These are phyloP conservation scores for Tulasnella sp. DNA, from an alignment of 768 basidiomycete species.

Conservation along the genomic window DNA sequence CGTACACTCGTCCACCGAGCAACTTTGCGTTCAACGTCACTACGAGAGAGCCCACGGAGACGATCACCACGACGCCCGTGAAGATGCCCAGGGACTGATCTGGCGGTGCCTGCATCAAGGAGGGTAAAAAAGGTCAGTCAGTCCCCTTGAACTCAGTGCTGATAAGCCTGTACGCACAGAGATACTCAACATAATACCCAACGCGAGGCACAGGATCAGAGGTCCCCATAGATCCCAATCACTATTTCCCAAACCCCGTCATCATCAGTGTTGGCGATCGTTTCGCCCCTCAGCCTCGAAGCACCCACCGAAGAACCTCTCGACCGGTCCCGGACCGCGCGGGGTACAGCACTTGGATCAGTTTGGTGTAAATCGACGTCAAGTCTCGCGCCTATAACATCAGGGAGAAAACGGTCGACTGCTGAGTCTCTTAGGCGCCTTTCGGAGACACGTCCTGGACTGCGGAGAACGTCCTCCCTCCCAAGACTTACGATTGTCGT, in stretches of 20 bases:
- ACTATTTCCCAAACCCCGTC: constrained; percentile 27
- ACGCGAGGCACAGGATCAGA: constrained; percentile 63
- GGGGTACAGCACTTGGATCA: constrained; percentile 89
- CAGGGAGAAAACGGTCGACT: not conserved
- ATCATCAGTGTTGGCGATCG: not conserved
- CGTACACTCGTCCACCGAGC: constrained; percentile 54
- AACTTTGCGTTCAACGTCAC: constrained; percentile 92
- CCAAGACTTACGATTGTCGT: constrained; percentile 62
- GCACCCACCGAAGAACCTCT: constrained; percentile 63
- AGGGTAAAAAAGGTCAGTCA: not conserved
- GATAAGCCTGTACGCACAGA: constrained; percentile 37
- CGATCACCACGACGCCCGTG: constrained; percentile 87
- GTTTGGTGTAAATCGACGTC: constrained; percentile 80
- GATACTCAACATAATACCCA: constrained; percentile 76
- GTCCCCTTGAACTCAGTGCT: not conserved
- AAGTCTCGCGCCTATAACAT: constrained; percentile 69
- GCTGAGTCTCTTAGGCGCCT: not conserved
- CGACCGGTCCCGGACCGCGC: constrained; percentile 52
- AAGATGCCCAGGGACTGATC: constrained; percentile 81
- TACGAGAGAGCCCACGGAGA: constrained; percentile 78
- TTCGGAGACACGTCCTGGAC: not conserved
- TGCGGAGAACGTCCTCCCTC: not conserved
- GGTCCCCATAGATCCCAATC: constrained; percentile 99
- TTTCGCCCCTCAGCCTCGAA: not conserved
- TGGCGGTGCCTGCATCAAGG: constrained; percentile 54